A percentile compares a stretch with the other conserved stretches of the same genome.
Conservation (phyloP, 495 filamentous ascomycete species). For the Penicillium canariense region DNA sequence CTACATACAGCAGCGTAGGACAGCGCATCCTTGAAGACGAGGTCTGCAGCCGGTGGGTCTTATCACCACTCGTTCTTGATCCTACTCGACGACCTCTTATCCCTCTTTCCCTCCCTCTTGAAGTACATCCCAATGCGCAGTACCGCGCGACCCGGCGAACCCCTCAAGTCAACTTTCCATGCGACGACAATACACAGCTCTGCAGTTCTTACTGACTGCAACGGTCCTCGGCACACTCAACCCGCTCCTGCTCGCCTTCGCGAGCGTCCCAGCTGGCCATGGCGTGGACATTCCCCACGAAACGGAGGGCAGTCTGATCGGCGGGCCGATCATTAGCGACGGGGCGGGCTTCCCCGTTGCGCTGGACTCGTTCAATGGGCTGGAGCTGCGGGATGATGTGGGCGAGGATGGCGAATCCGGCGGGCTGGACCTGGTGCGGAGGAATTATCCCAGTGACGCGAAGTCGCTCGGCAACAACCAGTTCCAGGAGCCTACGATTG, state of each 20-base stretch:
- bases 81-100: background rate
- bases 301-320: slow-evolving; percentile 44
- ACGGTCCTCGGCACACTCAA: slow-evolving; percentile 53
- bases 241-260: slow-evolving; percentile 44
- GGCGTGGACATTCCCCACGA: slow-evolving; percentile 52
- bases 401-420: slow-evolving; percentile 36
- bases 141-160: background rate
- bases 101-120: background rate
- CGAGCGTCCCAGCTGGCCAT: slow-evolving; percentile 52
- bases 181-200: slow-evolving; percentile 57
- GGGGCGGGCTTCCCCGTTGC: slow-evolving; percentile 26
- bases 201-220: slow-evolving; percentile 69
- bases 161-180: slow-evolving; percentile 39
- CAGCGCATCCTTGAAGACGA: slow-evolving; percentile 8
- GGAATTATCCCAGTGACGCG: slow-evolving; percentile 45
- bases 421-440: slow-evolving; percentile 62
- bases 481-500: slow-evolving; percentile 51
- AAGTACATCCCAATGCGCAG: slow-evolving; percentile 15
- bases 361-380: slow-evolving; percentile 35
- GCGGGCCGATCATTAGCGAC: slow-evolving; percentile 19
- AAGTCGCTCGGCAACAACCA: slow-evolving; percentile 62
- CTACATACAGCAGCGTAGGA: slow-evolving; percentile 18
- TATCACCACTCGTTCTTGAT: slow-evolving; percentile 7
- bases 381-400: slow-evolving; percentile 27
- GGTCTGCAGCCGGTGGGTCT: slow-evolving; percentile 15